Evolutionary conservation across 192 early-diverging fungal genomes (phyloP), one percentile per base, ranked within the genome.

Genomic region (Umbelopsis vinacea): DNA sequence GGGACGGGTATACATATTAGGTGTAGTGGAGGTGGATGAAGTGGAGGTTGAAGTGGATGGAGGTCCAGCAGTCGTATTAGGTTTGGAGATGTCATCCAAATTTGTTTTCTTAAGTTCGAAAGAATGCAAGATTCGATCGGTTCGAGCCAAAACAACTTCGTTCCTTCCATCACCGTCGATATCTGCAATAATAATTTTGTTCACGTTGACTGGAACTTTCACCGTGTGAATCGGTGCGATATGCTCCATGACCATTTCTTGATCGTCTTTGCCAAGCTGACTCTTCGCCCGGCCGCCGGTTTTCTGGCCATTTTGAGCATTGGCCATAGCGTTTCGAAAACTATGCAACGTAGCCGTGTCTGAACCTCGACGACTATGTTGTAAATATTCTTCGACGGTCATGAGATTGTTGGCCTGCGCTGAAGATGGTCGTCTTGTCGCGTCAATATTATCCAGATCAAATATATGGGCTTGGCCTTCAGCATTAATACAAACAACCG

Each of bases 381-480:
- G 22, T 26, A 73, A 52, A 47, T 73, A 78, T 14, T 78, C 76
- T 17, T 78, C 76, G 0, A 73, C 57, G 33, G 69, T 46, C n/a
- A 73, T 50, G 15, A 63, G 24, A 6, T 63, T 63, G 26, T 29
- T 63, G 12, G 57, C 26, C 11, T 37, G 29, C 57, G 37, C 33
- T 0, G 57, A 63, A 22, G 19, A 37, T 63, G 57, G 37, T 19
- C 33, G 23, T 4, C 33, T 63, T 3, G 15, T 63, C 26, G 19
- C 33, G 57, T 63, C 57, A n/a, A 67, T 66, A 67, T 29, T 29
- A 46, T 79, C 47, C 0, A 88, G 63, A 55, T 88, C 86, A 72
- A 88, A 88, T 14, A 88, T 88, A 70, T 88, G 82, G 12, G 78
- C 81, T 12, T 83, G 78, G 15, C 86, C 86, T 43, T 88, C 86